Evolutionary conservation across 2,329 filamentous ascomycete genomes (phyloP).

Genomic region (Paraphaeosphaeria minitans): DNA sequence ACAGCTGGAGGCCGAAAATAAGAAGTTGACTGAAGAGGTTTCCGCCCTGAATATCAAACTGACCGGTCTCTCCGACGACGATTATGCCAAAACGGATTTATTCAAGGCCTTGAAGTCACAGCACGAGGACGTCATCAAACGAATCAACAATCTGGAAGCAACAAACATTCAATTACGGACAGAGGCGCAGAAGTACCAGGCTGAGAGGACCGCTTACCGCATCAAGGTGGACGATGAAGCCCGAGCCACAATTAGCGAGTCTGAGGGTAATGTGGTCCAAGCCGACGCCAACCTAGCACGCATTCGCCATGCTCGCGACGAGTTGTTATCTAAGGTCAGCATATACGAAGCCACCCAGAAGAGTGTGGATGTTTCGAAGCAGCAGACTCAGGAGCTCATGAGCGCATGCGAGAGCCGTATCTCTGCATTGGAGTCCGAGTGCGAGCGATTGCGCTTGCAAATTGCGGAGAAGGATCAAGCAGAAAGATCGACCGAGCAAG

Average conservation of each 20-base stretch:
- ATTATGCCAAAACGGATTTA: conserved; percentile 88
- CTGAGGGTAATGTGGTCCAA: conserved; percentile 79
- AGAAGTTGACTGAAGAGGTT: conserved; percentile 76
- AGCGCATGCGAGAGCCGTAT: conserved; percentile 82
- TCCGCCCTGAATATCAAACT: conserved; percentile 71
- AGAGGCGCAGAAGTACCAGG: conserved; percentile 82
- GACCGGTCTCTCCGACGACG: conserved; percentile 82
- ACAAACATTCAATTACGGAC: conserved; percentile 83
- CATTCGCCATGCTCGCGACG: conserved; percentile 82
- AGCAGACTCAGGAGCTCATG: conserved; percentile 80
- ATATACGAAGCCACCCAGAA: conserved; percentile 81
- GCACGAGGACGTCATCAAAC: conserved; percentile 89
- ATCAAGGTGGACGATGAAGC: conserved; percentile 81
- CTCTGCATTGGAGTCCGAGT: conserved; percentile 77
- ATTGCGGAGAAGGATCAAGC: conserved; percentile 52
- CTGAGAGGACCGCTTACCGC: conserved; percentile 82
- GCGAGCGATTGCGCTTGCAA: conserved; percentile 69
- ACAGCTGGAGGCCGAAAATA: conserved; percentile 76
- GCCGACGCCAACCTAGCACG: conserved; percentile 85
- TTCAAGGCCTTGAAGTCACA: conserved; percentile 92
- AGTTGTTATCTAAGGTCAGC: conserved; percentile 79
- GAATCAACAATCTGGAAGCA: conserved; percentile 88
- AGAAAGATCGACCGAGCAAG: conserved; percentile 51
- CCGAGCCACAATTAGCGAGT: conserved; percentile 72
- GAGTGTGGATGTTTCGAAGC: conserved; percentile 70